A percentile compares a stretch with the other conserved stretches of the same genome.
Conservation (phyloP, 768 basidiomycete genomes). For the Neoboletus magnificus region DNA sequence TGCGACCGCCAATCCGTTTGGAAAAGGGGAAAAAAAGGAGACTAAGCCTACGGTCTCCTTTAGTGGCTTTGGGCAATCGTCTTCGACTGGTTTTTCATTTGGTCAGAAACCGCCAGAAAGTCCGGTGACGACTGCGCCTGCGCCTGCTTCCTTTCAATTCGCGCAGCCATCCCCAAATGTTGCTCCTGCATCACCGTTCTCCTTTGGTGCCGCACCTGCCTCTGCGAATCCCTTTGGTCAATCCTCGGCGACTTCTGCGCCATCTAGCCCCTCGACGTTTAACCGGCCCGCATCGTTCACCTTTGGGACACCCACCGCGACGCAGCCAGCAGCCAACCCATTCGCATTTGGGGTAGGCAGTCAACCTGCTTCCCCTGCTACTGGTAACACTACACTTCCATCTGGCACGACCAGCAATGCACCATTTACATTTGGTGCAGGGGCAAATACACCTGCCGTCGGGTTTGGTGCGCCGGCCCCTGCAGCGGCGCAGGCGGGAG, state of each 20-base stretch:
- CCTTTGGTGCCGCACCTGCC: constrained; percentile 42
- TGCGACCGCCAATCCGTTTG: constrained; percentile 45
- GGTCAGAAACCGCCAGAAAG: constrained; percentile 40
- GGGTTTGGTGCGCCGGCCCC: constrained; percentile 40
- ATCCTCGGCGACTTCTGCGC: constrained; percentile 42
- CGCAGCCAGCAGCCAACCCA: constrained; percentile 32
- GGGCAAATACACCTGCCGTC: constrained; percentile 31
- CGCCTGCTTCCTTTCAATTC: constrained; percentile 48
- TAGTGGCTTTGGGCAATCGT: constrained; percentile 45
- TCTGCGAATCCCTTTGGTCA: constrained; percentile 43
- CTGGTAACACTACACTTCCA: constrained; percentile 33
- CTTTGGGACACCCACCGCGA: constrained; percentile 41
- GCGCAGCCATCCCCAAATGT: constrained; percentile 36
- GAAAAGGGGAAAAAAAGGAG: constrained; percentile 45
- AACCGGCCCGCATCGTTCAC: constrained; percentile 44
- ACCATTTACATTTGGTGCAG: constrained; percentile 39
- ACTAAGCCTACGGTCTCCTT: constrained; percentile 42
- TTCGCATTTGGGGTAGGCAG: constrained; percentile 52
- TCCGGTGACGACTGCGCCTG: constrained; percentile 38
- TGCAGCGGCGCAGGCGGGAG: constrained; percentile 31
- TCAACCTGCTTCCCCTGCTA: constrained; percentile 59
- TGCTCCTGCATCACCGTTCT: constrained; percentile 40
- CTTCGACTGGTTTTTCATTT: constrained; percentile 45
- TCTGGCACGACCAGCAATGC: constrained; percentile 26
- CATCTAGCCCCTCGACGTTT: constrained; percentile 58